Conservation (phyloP, 345 rosid genomes). For the Citrus reticulata region DNA sequence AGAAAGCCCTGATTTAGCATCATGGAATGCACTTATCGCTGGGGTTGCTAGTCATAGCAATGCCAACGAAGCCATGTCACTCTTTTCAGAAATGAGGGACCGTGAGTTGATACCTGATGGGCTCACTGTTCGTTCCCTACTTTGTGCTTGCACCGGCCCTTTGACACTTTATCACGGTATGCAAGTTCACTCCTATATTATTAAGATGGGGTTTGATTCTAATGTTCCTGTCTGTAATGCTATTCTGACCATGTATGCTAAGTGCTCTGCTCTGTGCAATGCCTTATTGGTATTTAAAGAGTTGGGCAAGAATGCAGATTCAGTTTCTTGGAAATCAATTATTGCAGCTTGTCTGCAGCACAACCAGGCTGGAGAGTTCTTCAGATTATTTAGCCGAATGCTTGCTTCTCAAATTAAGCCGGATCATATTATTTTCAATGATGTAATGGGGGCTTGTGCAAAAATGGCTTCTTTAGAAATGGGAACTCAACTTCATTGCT, state of each 20-base stretch:
- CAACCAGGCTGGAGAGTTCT: constrained; percentile 42
- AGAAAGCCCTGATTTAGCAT: constrained; percentile 31
- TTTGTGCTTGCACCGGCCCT: background rate
- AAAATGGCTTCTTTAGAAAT: constrained; percentile 58
- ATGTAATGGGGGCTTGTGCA: constrained; percentile 53
- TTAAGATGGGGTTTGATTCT: constrained; percentile 39
- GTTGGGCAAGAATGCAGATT: constrained; percentile 41
- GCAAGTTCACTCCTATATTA: constrained; percentile 48
- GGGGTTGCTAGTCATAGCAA: constrained; percentile 43
- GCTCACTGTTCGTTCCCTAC: too few relatives aligned
- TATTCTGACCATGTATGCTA: constrained; percentile 58
- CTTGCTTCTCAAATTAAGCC: constrained; percentile 41
- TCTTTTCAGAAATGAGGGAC: too few relatives aligned
- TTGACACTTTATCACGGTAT: constrained; percentile 36
- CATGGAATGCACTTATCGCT: constrained; percentile 62
- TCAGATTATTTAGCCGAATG: constrained; percentile 55
- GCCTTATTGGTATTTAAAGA: constrained; percentile 41
- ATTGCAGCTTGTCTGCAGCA: constrained; percentile 62
- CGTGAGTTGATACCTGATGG: too few relatives aligned
- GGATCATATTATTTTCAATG: constrained; percentile 50
- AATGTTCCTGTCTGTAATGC: constrained; percentile 47
- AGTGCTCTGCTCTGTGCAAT: constrained; percentile 27
- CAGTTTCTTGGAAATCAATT: constrained; percentile 71
- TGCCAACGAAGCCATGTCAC: constrained; percentile 31
- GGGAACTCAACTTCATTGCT: constrained; percentile 64